Conservation (phyloP, 2,329 filamentous ascomycete species). For the Diplodia mutila region DNA sequence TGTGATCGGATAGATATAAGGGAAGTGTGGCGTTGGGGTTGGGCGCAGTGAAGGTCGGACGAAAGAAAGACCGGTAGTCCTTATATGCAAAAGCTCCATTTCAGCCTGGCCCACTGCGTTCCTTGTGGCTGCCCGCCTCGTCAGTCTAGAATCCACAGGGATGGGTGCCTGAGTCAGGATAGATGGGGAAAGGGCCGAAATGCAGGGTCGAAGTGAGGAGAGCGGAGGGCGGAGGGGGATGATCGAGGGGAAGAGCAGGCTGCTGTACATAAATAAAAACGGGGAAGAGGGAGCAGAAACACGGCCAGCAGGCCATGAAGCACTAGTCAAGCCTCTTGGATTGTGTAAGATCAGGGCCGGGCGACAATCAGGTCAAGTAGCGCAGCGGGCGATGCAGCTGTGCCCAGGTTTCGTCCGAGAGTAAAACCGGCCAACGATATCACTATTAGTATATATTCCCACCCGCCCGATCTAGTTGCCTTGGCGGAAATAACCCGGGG, state of each 20-base stretch:
- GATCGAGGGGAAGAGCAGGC: neutral
- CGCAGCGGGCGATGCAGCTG: neutral
- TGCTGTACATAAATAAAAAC: conserved; percentile 13
- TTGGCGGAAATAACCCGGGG: neutral
- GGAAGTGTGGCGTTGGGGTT: neutral
- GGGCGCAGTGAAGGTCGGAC: neutral
- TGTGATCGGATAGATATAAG: neutral
- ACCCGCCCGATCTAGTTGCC: neutral
- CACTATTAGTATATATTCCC: conserved; percentile 3
- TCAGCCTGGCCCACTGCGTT: neutral
- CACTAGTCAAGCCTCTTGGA: conserved; percentile 13
- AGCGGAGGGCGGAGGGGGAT: neutral
- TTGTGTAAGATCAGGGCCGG: conserved; percentile 6
- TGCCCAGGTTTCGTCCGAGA: neutral
- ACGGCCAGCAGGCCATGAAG: conserved; percentile 2
- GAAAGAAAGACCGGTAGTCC: neutral
- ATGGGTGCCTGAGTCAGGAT: neutral
- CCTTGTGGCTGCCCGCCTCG: neutral
- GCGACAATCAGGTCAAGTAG: conserved; percentile 13
- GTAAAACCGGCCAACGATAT: conserved; percentile 5
- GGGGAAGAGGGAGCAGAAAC: neutral
- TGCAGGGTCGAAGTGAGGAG: neutral
- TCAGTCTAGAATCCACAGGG: neutral
- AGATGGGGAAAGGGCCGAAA: neutral
- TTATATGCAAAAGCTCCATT: neutral